Conservation (phyloP, 148 eudicot species). For the Rhododendron vialii region DNA sequence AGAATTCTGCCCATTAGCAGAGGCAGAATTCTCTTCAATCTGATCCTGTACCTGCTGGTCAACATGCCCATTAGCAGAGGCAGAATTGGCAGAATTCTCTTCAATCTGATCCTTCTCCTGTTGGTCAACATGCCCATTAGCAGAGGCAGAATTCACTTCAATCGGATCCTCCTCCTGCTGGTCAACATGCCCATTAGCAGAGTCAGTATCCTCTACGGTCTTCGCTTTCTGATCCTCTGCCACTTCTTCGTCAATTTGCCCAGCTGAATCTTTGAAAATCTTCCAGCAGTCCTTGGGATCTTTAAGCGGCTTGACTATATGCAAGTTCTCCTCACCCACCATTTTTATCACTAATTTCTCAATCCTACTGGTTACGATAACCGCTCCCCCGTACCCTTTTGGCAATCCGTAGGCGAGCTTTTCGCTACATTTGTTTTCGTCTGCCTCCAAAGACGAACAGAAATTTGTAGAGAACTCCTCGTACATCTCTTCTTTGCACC, state of each 20-base stretch:
- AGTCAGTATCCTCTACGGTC: too few species aligned
- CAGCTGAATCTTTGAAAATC: conserved; percentile 18
- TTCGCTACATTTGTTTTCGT: not conserved
- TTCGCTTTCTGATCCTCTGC: not conserved
- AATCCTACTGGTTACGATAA: conserved; percentile 19
- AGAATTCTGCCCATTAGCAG: too few species aligned
- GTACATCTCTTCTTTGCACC: not conserved
- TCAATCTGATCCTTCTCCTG: too few species aligned
- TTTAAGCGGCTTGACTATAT: conserved; percentile 6
- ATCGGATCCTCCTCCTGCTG: too few species aligned
- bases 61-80: too few species aligned
- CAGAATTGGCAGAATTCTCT: too few species aligned
- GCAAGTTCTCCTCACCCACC: conserved; percentile 29
- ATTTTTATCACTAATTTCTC: conserved; percentile 9
- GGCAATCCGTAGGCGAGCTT: conserved; percentile 26
- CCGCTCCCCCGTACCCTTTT: conserved; percentile 27
- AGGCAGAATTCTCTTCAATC: too few species aligned
- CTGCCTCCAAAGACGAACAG: not conserved
- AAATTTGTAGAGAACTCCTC: not conserved
- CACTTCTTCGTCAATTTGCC: not conserved
- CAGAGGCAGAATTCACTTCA: too few species aligned
- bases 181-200: too few species aligned
- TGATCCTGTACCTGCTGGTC: too few species aligned
- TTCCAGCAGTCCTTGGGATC: conserved; percentile 11
- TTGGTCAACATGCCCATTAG: too few species aligned